A percentile compares a stretch with the other conserved stretches of the same genome.
Evolutionary conservation across 2,329 filamentous ascomycete genomes (phyloP).

Genomic region (Venturia carpophila): DNA sequence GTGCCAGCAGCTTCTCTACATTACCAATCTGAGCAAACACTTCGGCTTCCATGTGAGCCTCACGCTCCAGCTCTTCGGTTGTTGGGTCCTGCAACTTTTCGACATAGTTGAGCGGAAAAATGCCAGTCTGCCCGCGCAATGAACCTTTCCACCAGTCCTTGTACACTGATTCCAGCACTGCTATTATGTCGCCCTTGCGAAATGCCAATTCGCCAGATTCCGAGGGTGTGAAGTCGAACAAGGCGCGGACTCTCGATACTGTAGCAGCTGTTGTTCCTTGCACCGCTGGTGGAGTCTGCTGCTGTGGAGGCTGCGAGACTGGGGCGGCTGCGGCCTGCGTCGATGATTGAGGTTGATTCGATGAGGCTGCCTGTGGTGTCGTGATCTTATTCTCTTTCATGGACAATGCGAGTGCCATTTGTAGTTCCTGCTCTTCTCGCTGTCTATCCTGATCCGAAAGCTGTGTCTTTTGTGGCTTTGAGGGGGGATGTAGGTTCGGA

Average conservation of each 20-base stretch:
- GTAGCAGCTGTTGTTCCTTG: constrained; percentile 86
- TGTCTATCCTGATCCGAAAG: constrained; percentile 84
- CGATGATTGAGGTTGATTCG: constrained; percentile 34
- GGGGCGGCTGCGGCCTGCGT: constrained; percentile 23
- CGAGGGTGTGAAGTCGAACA: constrained; percentile 91
- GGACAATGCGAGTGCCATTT: constrained; percentile 89
- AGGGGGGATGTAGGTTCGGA: constrained; percentile 82
- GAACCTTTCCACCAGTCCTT: constrained; percentile 99
- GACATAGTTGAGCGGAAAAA: constrained; percentile 97
- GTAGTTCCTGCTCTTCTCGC: constrained; percentile 94
- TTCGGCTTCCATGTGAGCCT: constrained; percentile 88
- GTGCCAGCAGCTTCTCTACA: constrained; percentile 73
- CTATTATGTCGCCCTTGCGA: constrained; percentile 93
- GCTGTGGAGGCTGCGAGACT: constrained; percentile 35
- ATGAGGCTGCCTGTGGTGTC: constrained; percentile 28
- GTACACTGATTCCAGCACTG: constrained; percentile 93
- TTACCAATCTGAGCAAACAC: constrained; percentile 72
- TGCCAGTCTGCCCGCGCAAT: constrained; percentile 86
- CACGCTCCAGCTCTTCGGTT: constrained; percentile 83
- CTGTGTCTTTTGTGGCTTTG: constrained; percentile 84
- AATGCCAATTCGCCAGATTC: constrained; percentile 94
- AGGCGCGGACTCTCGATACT: constrained; percentile 83
- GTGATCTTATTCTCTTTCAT: constrained; percentile 67
- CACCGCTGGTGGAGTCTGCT: constrained; percentile 48
- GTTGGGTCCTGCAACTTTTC: constrained; percentile 96